These are phyloP conservation scores for Leishmania aethiopica DNA, from an alignment of 208 protist genomes.

Conservation along the genomic window DNA sequence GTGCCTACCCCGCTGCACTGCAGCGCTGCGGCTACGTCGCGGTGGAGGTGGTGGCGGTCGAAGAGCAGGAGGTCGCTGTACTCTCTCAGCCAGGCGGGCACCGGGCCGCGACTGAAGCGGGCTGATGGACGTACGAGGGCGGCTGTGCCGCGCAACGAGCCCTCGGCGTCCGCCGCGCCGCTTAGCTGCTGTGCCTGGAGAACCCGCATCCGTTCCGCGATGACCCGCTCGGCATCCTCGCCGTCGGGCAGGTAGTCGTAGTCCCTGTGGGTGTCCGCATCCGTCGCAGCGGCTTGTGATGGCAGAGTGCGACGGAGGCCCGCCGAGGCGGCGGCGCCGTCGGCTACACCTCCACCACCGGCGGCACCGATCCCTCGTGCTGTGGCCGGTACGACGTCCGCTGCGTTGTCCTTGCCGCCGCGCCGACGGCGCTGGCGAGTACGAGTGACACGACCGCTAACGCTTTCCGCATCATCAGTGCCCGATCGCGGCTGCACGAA, in stretches of 20 bases:
- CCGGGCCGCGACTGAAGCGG: slow-evolving; percentile 28
- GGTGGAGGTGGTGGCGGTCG: slow-evolving; percentile 17
- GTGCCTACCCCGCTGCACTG: background rate
- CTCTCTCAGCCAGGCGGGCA: slow-evolving; percentile 52
- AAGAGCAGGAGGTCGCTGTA: slow-evolving; percentile 49
- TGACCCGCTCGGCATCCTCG: background rate
- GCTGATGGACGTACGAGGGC: slow-evolving; percentile 10
- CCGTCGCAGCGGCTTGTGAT: background rate
- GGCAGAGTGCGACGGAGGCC: background rate
- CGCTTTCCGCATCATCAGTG: background rate
- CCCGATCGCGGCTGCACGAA: background rate
- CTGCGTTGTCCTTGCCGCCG: background rate
- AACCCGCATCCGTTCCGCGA: slow-evolving; percentile 1
- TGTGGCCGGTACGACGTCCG: background rate
- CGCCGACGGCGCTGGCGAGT: background rate
- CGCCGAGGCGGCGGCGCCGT: background rate
- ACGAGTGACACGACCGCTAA: background rate
- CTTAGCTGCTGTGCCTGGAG: background rate
- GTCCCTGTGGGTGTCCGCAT: background rate
- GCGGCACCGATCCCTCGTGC: background rate
- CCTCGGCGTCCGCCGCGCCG: background rate
- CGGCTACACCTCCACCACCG: background rate
- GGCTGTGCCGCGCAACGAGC: background rate
- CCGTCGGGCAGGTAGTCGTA: slow-evolving; percentile 2
- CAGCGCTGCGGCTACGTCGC: background rate